These are phyloP conservation scores for Candida pini DNA, from an alignment of 805 yeast species.

Conservation along the genomic window DNA sequence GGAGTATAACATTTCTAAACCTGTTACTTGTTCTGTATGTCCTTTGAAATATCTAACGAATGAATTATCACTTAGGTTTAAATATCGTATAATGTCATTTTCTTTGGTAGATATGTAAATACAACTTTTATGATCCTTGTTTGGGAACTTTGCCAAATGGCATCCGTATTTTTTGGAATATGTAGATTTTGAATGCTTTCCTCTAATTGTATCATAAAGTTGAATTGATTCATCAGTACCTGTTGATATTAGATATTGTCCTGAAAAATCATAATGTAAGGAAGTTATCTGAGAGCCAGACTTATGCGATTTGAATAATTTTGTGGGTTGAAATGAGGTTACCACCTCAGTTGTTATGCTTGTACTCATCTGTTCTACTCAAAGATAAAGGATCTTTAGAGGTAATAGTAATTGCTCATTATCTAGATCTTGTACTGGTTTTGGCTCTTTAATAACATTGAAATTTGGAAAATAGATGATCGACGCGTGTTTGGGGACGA, in stretches of 20 bases:
- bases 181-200: conserved; percentile 61
- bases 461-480: no score
- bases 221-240: conserved; percentile 82
- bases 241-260: conserved; percentile 67
- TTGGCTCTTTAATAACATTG: no score
- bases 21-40: conserved; percentile 71
- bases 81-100: conserved; percentile 69
- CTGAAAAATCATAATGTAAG: conserved; percentile 76
- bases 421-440: no score
- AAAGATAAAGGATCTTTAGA: no score
- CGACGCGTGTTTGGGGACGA: no score
- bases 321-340: conserved; percentile 28
- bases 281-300: conserved; percentile 55
- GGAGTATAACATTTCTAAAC: conserved; percentile 67
- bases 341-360: conserved; percentile 1
- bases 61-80: conserved; percentile 71
- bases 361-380: no score
- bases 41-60: conserved; percentile 85
- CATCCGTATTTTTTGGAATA: conserved; percentile 90
- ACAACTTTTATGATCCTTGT: conserved; percentile 58
- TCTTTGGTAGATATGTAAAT: conserved; percentile 75
- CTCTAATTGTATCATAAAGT: conserved; percentile 68
- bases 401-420: no score
- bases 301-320: conserved; percentile 37
- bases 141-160: conserved; percentile 79